Conservation (phyloP, 371 early-diverging fungal genomes). For the Zancudomyces culisetae region DNA sequence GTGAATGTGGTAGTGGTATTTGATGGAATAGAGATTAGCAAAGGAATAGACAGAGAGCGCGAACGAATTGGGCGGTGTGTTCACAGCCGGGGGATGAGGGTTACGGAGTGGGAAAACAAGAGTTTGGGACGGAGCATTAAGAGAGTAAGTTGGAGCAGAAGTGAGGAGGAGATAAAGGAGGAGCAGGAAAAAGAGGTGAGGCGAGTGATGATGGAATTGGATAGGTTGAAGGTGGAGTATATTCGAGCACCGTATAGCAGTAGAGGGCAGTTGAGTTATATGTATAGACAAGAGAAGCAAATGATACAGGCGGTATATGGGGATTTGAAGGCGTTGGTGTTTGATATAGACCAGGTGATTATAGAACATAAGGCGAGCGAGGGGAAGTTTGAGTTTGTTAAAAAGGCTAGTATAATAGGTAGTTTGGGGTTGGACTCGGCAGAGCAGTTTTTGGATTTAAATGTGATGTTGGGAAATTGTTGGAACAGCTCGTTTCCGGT, state of each 20-base stretch:
- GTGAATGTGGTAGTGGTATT: constrained; percentile 64
- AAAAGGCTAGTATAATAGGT: constrained; percentile 38
- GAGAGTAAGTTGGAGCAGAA: background rate
- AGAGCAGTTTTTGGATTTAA: constrained; percentile 64
- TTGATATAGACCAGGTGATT: constrained; percentile 57
- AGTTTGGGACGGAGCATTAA: background rate
- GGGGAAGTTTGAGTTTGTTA: constrained; percentile 43
- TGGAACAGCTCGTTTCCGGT: constrained; percentile 47
- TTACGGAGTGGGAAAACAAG: constrained; percentile 9
- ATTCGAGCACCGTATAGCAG: constrained; percentile 68
- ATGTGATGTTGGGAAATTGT: constrained; percentile 63
- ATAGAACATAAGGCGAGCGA: constrained; percentile 26
- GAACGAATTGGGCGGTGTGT: constrained; percentile 38
- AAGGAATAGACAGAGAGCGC: constrained; percentile 35
- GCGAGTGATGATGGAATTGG: constrained; percentile 41
- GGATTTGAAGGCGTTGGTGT: constrained; percentile 55
- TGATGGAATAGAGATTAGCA: constrained; percentile 52
- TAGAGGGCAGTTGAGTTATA: constrained; percentile 64
- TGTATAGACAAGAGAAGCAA: constrained; percentile 46
- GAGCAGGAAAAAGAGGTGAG: background rate
- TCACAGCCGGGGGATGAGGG: constrained; percentile 31
- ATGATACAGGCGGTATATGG: constrained; percentile 50
- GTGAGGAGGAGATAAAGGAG: background rate
- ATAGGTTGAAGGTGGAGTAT: constrained; percentile 40
- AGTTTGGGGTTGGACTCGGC: constrained; percentile 35